Evolutionary conservation across 805 yeast species (phyloP).

Genomic region (Komagataella pseudopastoris): DNA sequence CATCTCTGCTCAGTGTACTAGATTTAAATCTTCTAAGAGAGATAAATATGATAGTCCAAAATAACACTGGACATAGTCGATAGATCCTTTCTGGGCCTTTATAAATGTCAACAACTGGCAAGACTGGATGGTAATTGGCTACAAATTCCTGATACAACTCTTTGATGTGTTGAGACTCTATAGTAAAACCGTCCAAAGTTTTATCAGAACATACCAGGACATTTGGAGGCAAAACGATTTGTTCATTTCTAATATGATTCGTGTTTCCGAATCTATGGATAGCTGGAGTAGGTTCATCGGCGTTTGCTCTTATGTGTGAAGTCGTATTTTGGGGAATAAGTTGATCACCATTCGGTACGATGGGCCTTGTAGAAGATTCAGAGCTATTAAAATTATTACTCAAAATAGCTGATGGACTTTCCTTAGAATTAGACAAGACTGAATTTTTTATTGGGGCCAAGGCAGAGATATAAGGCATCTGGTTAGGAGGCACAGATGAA

Average conservation of each 20-base stretch:
- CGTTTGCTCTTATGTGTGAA: not conserved
- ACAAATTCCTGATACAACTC: conserved; percentile 59
- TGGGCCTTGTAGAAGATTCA: not conserved
- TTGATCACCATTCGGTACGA: conserved; percentile 1
- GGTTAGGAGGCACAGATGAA: not conserved
- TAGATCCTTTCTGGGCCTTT: conserved; percentile 77
- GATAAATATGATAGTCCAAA: conserved; percentile 87
- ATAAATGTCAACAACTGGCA: conserved; percentile 77
- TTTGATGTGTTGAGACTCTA: conserved; percentile 47
- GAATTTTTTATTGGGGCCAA: conserved; percentile 2
- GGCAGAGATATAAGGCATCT: not conserved
- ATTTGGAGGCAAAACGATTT: conserved; percentile 15
- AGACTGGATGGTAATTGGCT: conserved; percentile 64
- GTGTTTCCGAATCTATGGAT: not conserved
- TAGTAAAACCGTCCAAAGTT: conserved; percentile 51
- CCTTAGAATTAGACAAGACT: not conserved
- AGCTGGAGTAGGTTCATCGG: not conserved
- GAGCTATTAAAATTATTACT: not conserved
- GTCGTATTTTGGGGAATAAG: not conserved
- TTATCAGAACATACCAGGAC: conserved; percentile 49
- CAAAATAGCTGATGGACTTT: not conserved
- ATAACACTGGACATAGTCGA: conserved; percentile 71
- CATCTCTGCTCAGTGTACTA: conserved; percentile 8
- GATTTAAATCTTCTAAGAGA: conserved; percentile 55
- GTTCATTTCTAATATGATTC: not conserved